Evolutionary conservation across 108 stramenopile genomes (phyloP).

Genomic region (Fragilaria radians): DNA sequence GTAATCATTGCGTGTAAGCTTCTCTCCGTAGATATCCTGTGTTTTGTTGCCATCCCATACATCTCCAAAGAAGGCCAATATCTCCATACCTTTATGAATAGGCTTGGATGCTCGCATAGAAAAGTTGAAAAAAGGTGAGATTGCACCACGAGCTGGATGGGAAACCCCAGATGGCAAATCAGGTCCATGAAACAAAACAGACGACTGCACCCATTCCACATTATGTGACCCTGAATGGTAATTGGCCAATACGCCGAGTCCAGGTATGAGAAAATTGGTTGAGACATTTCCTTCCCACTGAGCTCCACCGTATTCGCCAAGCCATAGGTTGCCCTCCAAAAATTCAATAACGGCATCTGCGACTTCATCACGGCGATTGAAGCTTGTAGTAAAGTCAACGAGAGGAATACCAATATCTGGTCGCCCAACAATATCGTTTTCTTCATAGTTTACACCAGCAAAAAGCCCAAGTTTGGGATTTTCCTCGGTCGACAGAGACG

Average conservation of each 20-base stretch:
- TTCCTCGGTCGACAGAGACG: constrained; percentile 11
- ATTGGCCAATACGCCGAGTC: constrained; percentile 28
- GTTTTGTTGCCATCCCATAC: constrained; percentile 32
- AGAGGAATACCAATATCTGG: constrained; percentile 44
- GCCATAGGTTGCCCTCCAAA: constrained; percentile 33
- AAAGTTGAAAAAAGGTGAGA: constrained; percentile 52
- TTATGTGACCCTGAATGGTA: constrained; percentile 35
- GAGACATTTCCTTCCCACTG: constrained; percentile 29
- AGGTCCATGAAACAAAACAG: constrained; percentile 16
- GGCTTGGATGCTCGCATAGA: constrained; percentile 46
- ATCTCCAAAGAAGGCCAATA: constrained; percentile 40
- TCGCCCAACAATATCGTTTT: constrained; percentile 27
- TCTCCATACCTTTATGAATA: constrained; percentile 64
- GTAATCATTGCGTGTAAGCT: constrained; percentile 48
- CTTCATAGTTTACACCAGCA: constrained; percentile 23
- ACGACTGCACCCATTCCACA: constrained; percentile 25
- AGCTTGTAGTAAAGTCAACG: constrained; percentile 21
- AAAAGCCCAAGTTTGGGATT: constrained; percentile 32
- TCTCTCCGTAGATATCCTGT: constrained; percentile 35
- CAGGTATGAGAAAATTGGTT: constrained; percentile 23
- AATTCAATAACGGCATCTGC: constrained; percentile 14
- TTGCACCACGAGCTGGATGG: constrained; percentile 48
- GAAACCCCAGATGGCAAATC: constrained; percentile 16
- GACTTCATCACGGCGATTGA: constrained; percentile 2
- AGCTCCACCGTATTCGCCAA: constrained; percentile 17